Evolutionary conservation across 805 yeast species (phyloP).

Genomic region (Cyberlindnera nakhonratchasimensis): DNA sequence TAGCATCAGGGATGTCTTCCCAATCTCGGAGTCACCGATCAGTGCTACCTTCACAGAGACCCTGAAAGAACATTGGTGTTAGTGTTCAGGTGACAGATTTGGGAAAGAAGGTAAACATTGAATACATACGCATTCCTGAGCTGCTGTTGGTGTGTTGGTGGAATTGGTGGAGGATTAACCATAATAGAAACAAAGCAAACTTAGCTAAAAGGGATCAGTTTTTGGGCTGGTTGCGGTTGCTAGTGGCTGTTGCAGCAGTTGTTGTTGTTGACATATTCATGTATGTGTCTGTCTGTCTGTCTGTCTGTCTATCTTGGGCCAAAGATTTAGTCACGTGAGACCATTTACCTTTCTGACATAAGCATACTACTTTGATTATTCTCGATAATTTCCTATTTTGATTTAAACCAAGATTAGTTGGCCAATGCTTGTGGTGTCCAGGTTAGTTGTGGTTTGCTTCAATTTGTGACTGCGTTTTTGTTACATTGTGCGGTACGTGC

Average conservation of each 20-base stretch:
- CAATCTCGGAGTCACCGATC: constrained; percentile 94
- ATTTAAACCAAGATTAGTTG: no score
- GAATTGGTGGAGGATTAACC: constrained; percentile 18
- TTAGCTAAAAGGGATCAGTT: not conserved
- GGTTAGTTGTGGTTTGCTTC: not conserved
- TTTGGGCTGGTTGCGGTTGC: no score
- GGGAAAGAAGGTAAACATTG: no score
- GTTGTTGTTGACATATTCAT: not conserved
- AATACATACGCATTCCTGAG: constrained; percentile 22
- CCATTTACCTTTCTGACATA: constrained; percentile 21
- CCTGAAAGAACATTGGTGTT: constrained; percentile 13
- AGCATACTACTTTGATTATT: constrained; percentile 6
- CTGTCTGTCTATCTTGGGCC: not conserved
- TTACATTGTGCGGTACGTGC: constrained; percentile 7
- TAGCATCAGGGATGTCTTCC: constrained; percentile 94
- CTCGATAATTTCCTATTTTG: constrained; percentile 1
- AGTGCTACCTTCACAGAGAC: constrained; percentile 84
- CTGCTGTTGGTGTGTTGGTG: constrained; percentile 22
- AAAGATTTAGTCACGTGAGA: not conserved
- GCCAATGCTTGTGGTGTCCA: constrained; percentile 5
- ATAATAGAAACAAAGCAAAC: not conserved
- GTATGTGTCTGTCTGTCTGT: not conserved
- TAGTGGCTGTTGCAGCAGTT: no score
- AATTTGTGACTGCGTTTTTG: constrained; percentile 13
- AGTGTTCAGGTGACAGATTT: not conserved